Conservation (phyloP, 208 protist species). For the Ichthyophonus hoferi region DNA sequence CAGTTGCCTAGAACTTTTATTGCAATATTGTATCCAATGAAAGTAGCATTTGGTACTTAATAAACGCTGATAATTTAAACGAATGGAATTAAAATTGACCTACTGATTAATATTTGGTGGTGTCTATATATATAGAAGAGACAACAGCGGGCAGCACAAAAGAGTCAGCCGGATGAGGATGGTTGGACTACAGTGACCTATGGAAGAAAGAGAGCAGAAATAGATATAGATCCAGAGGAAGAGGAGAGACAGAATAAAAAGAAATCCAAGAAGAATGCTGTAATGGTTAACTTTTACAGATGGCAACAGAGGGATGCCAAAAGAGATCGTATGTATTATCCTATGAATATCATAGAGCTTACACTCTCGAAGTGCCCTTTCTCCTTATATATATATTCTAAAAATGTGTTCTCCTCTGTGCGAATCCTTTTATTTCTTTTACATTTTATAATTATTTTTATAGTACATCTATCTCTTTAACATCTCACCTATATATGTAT, state of each 20-base stretch:
- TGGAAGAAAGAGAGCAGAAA: neutral
- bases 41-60: too few species aligned
- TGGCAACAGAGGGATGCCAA: slow-evolving; percentile 8
- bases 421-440: neutral
- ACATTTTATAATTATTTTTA: too few species aligned
- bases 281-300: slow-evolving; percentile 34
- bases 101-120: too few species aligned
- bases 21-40: too few species aligned
- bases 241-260: slow-evolving; percentile 3
- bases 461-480: neutral
- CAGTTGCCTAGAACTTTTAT: too few species aligned
- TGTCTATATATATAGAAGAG: neutral
- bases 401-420: too few species aligned
- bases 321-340: slow-evolving; percentile 14
- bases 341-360: too few species aligned
- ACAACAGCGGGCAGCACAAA: neutral
- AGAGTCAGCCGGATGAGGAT: slow-evolving; percentile 28
- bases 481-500: neutral
- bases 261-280: slow-evolving; percentile 6
- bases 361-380: too few species aligned
- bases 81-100: too few species aligned
- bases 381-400: too few species aligned
- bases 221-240: slow-evolving; percentile 4
- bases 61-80: too few species aligned
- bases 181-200: slow-evolving; percentile 38